Conservation (phyloP, 2,329 filamentous ascomycete genomes). For the Penicillium sp. region DNA sequence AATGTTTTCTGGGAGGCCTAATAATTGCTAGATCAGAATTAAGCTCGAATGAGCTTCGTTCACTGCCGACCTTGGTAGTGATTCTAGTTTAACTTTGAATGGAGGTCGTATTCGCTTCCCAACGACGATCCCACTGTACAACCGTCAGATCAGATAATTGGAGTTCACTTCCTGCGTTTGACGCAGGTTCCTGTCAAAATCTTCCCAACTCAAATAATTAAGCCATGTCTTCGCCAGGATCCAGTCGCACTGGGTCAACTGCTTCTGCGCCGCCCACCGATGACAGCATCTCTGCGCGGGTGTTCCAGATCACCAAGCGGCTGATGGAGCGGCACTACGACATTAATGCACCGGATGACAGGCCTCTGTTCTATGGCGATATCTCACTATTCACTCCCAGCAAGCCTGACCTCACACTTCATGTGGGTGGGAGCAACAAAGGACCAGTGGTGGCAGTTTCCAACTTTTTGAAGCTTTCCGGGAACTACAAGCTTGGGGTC, state of each 20-base stretch:
- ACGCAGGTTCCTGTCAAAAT: not conserved
- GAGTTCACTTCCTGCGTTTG: too few species aligned
- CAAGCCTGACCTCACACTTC: constrained; percentile 19
- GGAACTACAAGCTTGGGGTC: constrained; percentile 28
- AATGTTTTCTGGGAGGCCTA: too few species aligned
- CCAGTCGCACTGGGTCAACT: constrained; percentile 9
- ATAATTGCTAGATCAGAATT: too few species aligned
- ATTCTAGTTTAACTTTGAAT: not conserved
- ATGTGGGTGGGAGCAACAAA: constrained; percentile 10
- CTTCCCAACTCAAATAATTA: not conserved
- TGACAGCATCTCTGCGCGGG: constrained; percentile 3
- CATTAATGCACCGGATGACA: constrained; percentile 13
- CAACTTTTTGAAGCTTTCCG: constrained; percentile 27
- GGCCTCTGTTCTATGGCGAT: constrained; percentile 11
- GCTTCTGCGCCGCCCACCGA: constrained; percentile 9
- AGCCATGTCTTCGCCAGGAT: constrained; percentile 6
- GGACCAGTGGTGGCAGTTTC: constrained; percentile 23
- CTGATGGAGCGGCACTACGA: constrained; percentile 17
- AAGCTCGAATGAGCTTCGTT: too few species aligned
- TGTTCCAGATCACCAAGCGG: constrained; percentile 13
- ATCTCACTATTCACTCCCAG: constrained; percentile 15
- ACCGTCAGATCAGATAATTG: too few species aligned
- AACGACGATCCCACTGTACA: not conserved
- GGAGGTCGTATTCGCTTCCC: constrained; percentile 1
- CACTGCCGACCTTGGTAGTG: too few species aligned